Percentiles rank a stretch among this genome's conserved stretches.
Evolutionary conservation across 129 eudicot species (phyloP).

Genomic region (Chrysanthemum lavandulifolium): DNA sequence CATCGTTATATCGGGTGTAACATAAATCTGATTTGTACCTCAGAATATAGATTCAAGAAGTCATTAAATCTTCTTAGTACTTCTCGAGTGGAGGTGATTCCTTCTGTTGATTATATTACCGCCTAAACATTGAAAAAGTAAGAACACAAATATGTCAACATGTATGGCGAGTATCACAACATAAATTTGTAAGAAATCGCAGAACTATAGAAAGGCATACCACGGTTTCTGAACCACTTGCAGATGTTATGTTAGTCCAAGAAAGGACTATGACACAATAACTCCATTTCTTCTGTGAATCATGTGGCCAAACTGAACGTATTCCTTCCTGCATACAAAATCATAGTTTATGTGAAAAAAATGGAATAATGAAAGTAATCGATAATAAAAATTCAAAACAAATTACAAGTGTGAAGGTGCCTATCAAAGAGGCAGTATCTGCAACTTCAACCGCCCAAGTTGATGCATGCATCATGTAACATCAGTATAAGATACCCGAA

Average conservation of each 20-base stretch:
- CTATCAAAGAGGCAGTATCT: constrained; percentile 80
- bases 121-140: constrained; percentile 79
- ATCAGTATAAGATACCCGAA: constrained; percentile 14
- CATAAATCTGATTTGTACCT: constrained; percentile 41
- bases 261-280: no score
- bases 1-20: background rate
- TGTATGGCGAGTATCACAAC: constrained; percentile 3
- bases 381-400: no score
- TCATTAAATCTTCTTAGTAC: constrained; percentile 70
- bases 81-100: constrained; percentile 58
- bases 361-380: no score
- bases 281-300: no score
- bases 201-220: constrained; percentile 36
- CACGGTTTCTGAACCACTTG: constrained; percentile 59
- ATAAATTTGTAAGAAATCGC: constrained; percentile 15
- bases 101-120: constrained; percentile 84
- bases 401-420: no score
- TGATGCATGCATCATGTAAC: constrained; percentile 27
- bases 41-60: constrained; percentile 68
- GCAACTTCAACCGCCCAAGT: constrained; percentile 98
- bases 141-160: constrained; percentile 32
- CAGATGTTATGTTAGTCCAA: constrained; percentile 20
- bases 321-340: no score
- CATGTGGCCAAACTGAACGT: no score
- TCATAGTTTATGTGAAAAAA: no score